Percentiles rank a stretch among this genome's conserved stretches.
phyloP scores from a whole-genome alignment of 2,329 filamentous ascomycete genomes.

The Arthrobotrys pseudoclavata region DNA sequence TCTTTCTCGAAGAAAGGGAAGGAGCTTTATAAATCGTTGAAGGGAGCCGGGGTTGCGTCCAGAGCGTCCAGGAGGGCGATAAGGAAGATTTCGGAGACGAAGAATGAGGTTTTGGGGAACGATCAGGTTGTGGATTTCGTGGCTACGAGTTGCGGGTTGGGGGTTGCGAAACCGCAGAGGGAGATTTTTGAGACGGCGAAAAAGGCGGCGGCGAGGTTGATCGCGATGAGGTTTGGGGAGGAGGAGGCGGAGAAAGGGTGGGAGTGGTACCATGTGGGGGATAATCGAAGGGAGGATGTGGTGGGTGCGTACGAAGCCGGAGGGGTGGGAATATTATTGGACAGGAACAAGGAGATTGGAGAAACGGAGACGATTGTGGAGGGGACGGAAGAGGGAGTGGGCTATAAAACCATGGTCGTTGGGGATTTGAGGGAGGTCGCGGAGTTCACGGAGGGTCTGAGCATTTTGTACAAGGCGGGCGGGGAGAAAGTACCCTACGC shows the following conservation, averaged over 20 bases:
- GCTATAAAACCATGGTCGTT: constrained; percentile 25
- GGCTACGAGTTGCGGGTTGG: constrained; percentile 75
- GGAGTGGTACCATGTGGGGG: constrained; percentile 71
- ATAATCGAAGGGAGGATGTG: constrained; percentile 75
- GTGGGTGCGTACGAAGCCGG: constrained; percentile 72
- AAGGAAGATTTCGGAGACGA: constrained; percentile 11
- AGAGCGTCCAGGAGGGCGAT: constrained; percentile 38
- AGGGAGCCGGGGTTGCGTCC: constrained; percentile 50
- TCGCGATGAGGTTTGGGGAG: constrained; percentile 11
- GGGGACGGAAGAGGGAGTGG: constrained; percentile 5
- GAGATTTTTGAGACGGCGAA: constrained; percentile 73
- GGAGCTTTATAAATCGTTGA: constrained; percentile 43
- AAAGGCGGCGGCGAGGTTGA: constrained; percentile 50
- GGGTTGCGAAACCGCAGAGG: constrained; percentile 72
- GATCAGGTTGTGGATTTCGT: constrained; percentile 70
- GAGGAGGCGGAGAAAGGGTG: constrained; percentile 63
- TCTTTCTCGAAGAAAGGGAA: neutral
- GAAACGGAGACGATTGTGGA: constrained; percentile 1
- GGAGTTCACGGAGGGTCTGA: constrained; percentile 16
- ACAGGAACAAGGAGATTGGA: constrained; percentile 36
- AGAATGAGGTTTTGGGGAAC: neutral
- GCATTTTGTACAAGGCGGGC: constrained; percentile 12
- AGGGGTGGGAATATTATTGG: constrained; percentile 72
- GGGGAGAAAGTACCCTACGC: neutral
- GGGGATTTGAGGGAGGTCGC: constrained; percentile 34